Evolutionary conservation across 176 grass and related monocot species (phyloP), one percentile per base, ranked within the genome.

Genomic region (Alloteropsis semialata): DNA sequence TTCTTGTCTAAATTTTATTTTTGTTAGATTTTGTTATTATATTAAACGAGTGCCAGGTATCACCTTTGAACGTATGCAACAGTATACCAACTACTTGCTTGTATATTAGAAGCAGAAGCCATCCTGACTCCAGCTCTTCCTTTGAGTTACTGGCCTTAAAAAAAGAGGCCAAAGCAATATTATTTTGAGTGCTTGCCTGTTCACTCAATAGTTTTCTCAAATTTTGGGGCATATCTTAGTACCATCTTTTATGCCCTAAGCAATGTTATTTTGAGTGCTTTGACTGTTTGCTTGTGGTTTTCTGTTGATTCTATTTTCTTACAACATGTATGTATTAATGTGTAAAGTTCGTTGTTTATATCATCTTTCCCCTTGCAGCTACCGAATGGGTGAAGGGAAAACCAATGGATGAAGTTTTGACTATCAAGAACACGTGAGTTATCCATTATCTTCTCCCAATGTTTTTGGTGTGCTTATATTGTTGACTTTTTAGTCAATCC

Each of bases 381-480:
- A 99, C 97, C 44, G 97, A 99, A 88, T 99, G 93, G 96, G 93
- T 96, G 49, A 99, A 99, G 83, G 93, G 97, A 80, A 96, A 94
- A 60, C 91, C 92, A 65, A 99, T 84, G 87, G 93, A 99, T 77
- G 93, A 99, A 80, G 97, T 96, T 28, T 21, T 96, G 87, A 85
- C 91, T 39, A 99, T 99, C 71, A 99, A 94, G 75, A 99, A 99
- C 54, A 99, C 91, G 97, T 99, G 81, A 92, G 87, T 63, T 33
- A 33, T 75, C 13, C 51, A 27, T 41, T 15, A 74, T 41, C 18
- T 65, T 68, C 50, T 54, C 18, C 28, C 29, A 79, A 24, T 66
- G 59, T 73, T 63, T 22, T 73, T 0, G 5, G 16, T 19, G 36
- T 55, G 28, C 43, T 76, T 69, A 13, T 59, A 42, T 37, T 78